phyloP scores from a whole-genome alignment of 331 rosid genomes.

The Pyracantha coccinea region DNA sequence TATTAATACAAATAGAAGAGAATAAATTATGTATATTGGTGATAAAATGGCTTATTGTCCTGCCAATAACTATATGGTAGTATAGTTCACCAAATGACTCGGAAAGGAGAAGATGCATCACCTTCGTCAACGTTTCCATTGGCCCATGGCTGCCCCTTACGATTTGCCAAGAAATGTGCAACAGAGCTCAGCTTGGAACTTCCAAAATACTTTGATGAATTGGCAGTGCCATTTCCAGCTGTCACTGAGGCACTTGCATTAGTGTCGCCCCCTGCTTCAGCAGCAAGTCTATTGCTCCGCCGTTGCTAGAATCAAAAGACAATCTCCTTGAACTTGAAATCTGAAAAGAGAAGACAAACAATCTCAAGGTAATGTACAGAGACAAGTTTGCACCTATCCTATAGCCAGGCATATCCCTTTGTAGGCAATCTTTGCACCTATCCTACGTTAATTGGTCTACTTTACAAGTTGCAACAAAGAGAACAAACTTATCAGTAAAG shows the following conservation, averaged over 20 bases:
- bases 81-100: neutral
- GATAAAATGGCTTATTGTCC: neutral
- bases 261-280: slow-evolving; percentile 53
- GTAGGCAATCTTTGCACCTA: neutral
- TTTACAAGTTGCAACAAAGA: neutral
- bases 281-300: slow-evolving; percentile 78
- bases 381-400: neutral
- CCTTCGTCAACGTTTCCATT: slow-evolving; percentile 86
- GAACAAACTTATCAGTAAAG: neutral
- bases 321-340: slow-evolving; percentile 86
- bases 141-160: slow-evolving; percentile 82
- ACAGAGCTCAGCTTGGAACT: slow-evolving; percentile 69
- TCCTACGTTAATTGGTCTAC: neutral
- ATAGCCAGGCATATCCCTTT: neutral
- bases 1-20: too few species aligned
- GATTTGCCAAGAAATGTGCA: slow-evolving; percentile 62
- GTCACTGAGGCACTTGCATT: slow-evolving; percentile 48
- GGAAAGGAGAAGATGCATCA: slow-evolving; percentile 8
- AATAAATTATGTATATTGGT: neutral
- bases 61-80: neutral
- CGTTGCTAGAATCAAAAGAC: slow-evolving; percentile 93
- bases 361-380: neutral
- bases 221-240: slow-evolving; percentile 67
- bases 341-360: slow-evolving; percentile 32
- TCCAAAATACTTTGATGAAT: slow-evolving; percentile 78